phyloP scores from a whole-genome alignment of 2,329 filamentous ascomycete genomes.

The Nothophoma quercina region DNA sequence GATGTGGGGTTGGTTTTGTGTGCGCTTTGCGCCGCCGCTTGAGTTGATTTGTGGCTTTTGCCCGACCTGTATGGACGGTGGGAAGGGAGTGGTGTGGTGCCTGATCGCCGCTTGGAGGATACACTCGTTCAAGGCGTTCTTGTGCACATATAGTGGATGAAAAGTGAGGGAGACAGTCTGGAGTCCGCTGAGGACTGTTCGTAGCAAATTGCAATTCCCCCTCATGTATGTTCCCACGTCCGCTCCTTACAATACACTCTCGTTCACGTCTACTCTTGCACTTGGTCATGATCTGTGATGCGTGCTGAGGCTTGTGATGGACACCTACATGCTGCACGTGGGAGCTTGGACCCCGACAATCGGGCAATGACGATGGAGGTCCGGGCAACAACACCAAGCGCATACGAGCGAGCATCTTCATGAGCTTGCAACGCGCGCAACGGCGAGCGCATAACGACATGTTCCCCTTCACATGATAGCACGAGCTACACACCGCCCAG shows the following conservation, averaged over 20 bases:
- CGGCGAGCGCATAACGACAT: slow-evolving; percentile 28
- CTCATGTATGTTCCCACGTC: slow-evolving; percentile 18
- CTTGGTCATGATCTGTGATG: not conserved
- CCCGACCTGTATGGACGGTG: slow-evolving; percentile 30
- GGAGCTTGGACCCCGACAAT: slow-evolving; percentile 16
- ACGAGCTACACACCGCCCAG: slow-evolving; percentile 16
- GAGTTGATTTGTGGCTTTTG: slow-evolving; percentile 46
- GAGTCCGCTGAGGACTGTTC: slow-evolving; percentile 33
- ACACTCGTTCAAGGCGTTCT: slow-evolving; percentile 16
- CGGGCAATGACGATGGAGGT: slow-evolving; percentile 38
- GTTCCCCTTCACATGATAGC: slow-evolving; percentile 22
- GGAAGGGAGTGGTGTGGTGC: slow-evolving; percentile 23
- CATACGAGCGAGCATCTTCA: slow-evolving; percentile 20
- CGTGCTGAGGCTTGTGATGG: not conserved
- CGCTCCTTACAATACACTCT: slow-evolving; percentile 19
- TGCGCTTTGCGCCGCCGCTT: slow-evolving; percentile 40
- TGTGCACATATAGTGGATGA: slow-evolving; percentile 20
- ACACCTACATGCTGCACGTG: not conserved
- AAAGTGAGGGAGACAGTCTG: slow-evolving; percentile 28
- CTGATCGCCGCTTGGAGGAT: slow-evolving; percentile 18
- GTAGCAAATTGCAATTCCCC: slow-evolving; percentile 37
- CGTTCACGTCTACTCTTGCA: not conserved
- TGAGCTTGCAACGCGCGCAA: slow-evolving; percentile 30
- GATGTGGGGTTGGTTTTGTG: slow-evolving; percentile 52
- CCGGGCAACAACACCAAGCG: slow-evolving; percentile 21